These are phyloP conservation scores for Flaveria sonorensis DNA, from an alignment of 129 eudicot genomes.

Conservation along the genomic window DNA sequence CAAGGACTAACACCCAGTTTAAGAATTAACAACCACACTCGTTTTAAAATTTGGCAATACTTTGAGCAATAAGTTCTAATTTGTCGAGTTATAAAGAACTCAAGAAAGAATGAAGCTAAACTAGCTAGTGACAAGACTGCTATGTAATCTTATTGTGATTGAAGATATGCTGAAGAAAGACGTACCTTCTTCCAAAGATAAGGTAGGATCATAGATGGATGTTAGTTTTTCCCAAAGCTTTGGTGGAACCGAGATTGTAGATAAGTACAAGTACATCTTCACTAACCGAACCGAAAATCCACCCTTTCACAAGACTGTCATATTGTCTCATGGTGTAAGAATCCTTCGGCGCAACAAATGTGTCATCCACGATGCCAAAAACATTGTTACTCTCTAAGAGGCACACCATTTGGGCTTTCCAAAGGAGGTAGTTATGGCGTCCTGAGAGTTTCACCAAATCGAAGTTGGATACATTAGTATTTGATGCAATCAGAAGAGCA, in stretches of 20 bases:
- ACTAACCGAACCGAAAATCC: conserved; percentile 24
- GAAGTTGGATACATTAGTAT: conserved; percentile 19
- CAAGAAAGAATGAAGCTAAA: too few species aligned
- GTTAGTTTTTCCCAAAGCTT: conserved; percentile 18
- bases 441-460: conserved; percentile 25
- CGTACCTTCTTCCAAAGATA: not conserved
- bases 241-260: not conserved
- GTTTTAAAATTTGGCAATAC: too few species aligned
- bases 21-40: too few species aligned
- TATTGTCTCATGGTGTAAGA: conserved; percentile 2
- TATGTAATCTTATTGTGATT: too few species aligned
- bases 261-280: conserved; percentile 9
- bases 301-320: conserved; percentile 11
- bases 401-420: conserved; percentile 24
- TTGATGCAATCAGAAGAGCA: conserved; percentile 6
- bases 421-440: conserved; percentile 8
- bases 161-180: too few species aligned
- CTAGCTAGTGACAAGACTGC: too few species aligned
- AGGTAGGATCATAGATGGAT: conserved; percentile 5
- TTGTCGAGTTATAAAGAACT: too few species aligned
- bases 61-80: too few species aligned
- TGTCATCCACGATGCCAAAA: not conserved
- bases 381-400: conserved; percentile 19
- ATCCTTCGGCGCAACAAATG: not conserved
- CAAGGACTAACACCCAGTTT: too few species aligned